phyloP scores from a whole-genome alignment of 75 land plant genomes.

The Cunninghamia lanceolata region DNA sequence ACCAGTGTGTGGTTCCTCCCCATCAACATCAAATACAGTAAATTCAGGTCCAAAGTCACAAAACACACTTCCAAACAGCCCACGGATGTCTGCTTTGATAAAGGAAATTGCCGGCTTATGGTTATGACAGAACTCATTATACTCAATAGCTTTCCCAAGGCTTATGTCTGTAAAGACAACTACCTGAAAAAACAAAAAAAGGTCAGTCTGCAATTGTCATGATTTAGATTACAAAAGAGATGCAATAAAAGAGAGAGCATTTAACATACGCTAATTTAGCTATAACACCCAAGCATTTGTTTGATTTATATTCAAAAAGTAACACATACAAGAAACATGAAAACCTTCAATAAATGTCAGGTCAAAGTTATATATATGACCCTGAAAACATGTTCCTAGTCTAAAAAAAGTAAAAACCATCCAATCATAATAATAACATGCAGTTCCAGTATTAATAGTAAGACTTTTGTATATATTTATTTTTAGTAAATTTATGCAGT shows the following conservation, averaged over 20 bases:
- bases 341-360: neutral
- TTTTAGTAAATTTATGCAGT: too few species aligned
- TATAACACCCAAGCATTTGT: neutral
- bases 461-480: too few species aligned
- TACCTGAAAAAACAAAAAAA: slow-evolving; percentile 15
- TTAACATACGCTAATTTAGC: too few species aligned
- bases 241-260: neutral
- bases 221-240: neutral
- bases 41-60: slow-evolving; percentile 98
- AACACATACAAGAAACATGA: neutral
- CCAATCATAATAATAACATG: neutral
- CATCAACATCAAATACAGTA: slow-evolving; percentile 89
- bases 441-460: neutral
- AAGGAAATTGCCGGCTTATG: slow-evolving; percentile 88
- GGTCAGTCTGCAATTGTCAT: neutral
- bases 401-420: neutral
- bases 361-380: neutral
- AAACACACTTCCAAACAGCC: slow-evolving; percentile 87
- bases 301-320: neutral
- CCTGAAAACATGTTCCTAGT: neutral
- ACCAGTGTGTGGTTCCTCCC: slow-evolving; percentile 94
- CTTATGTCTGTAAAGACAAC: slow-evolving; percentile 76
- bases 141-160: slow-evolving; percentile 66
- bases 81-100: slow-evolving; percentile 81
- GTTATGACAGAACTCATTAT: slow-evolving; percentile 69